Percentiles rank a stretch among this genome's conserved stretches.
phyloP scores from a whole-genome alignment of 495 filamentous ascomycete genomes.

The Penicillium cinerascens region DNA sequence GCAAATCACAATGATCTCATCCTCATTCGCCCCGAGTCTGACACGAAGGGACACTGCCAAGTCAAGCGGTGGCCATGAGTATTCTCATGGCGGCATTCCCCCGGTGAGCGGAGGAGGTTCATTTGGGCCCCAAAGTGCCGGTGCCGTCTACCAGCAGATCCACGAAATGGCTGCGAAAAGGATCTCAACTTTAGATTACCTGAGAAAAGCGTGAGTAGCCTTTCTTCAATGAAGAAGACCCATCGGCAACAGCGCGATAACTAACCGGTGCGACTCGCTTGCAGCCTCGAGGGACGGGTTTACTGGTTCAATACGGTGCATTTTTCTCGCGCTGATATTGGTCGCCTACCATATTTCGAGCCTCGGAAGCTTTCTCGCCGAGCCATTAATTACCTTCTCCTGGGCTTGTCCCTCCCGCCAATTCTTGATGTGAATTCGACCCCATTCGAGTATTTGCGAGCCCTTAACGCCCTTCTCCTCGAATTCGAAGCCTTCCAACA shows the following conservation, averaged over 20 bases:
- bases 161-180: slow-evolving; percentile 86
- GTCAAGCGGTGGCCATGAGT: slow-evolving; percentile 32
- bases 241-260: not conserved
- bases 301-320: slow-evolving; percentile 98
- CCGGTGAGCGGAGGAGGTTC: slow-evolving; percentile 35
- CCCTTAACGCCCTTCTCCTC: slow-evolving; percentile 76
- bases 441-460: slow-evolving; percentile 78
- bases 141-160: slow-evolving; percentile 74
- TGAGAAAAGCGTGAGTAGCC: slow-evolving; percentile 76
- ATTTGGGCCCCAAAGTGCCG: slow-evolving; percentile 58
- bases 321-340: slow-evolving; percentile 78
- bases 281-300: slow-evolving; percentile 83
- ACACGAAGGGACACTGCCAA: slow-evolving; percentile 39
- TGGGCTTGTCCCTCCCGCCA: slow-evolving; percentile 85
- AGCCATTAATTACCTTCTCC: slow-evolving; percentile 88
- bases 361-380: slow-evolving; percentile 74
- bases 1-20: slow-evolving; percentile 32
- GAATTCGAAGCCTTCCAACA: slow-evolving; percentile 94
- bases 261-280: not conserved
- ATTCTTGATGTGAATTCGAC: slow-evolving; percentile 82
- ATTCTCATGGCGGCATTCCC: slow-evolving; percentile 20
- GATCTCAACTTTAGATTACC: slow-evolving; percentile 92
- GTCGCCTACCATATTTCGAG: slow-evolving; percentile 81
- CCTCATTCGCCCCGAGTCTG: slow-evolving; percentile 33
- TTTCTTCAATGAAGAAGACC: not conserved